Evolutionary conservation across 495 filamentous ascomycete genomes (phyloP), one percentile per base, ranked within the genome.

Genomic region (Penicillium diatomitis): DNA sequence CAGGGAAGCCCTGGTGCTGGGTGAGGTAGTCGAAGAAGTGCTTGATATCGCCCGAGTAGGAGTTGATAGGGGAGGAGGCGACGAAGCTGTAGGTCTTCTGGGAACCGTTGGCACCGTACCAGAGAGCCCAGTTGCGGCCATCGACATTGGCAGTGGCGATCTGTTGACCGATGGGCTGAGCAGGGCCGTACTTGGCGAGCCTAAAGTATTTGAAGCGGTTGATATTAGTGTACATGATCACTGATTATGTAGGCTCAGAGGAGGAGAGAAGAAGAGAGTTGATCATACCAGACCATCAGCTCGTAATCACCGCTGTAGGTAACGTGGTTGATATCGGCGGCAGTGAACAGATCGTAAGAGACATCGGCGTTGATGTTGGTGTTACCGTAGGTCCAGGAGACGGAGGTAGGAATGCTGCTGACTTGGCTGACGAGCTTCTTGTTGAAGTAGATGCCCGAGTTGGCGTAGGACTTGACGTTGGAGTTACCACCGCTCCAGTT

Each of bases 81-180:
- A 76, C 59, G 50, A 75, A 76, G 61, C 69, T 75, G 59, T 65
- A 76, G 4, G 68, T 67, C 44, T 67, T 61, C 65, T 70, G 68
- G 6, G 46, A 34, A 6, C 67, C 62, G 46, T 69, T 71, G 6
- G 40, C n/a, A 29, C 68, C 71, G 20, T 61, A 57, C 57, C 60
- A 73, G 5, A 76, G 51, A 31, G 64, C 53, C 66, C 67, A 76
- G 29, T 47, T 62, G 8, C 29, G 8, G 5, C 66, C 70, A 8
- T 39, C 67, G 2, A 76, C 42, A 0, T 44, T 58, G 41, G 63
- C 63, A 2, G 56, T 59, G 7, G 40, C 62, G 5, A 58, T 53
- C 12, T 60, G 46, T 4, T 51, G 51, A 27, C 75, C 73, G 44
- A 77, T 70, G 50, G 71, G 73, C 27, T 66, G 58, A 40, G 68